A percentile compares a stretch with the other conserved stretches of the same genome.
Conservation (phyloP, 352 stramenopile genomes). For the Globisporangium cystogenes region DNA sequence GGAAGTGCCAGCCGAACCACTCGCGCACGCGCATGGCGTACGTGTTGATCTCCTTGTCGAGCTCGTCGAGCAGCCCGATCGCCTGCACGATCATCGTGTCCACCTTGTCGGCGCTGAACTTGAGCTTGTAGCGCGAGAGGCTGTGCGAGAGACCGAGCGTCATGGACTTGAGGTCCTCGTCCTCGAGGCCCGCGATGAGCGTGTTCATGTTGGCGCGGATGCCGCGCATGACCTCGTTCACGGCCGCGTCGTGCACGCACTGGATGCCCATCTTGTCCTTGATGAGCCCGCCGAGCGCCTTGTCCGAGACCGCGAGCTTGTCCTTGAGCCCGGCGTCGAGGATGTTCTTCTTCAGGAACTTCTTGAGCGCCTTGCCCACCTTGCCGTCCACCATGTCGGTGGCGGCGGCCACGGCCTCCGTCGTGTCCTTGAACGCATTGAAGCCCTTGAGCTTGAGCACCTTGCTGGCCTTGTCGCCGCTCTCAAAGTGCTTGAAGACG, state of each 20-base stretch:
- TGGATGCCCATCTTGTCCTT: constrained; percentile 98
- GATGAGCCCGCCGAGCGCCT: constrained; percentile 93
- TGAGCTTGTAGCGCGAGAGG: constrained; percentile 99
- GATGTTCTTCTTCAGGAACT: constrained; percentile 99
- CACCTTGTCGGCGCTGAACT: constrained; percentile 99
- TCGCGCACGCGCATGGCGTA: constrained; percentile 99
- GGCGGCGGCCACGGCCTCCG: constrained; percentile 95
- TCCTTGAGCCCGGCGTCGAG: constrained; percentile 92
- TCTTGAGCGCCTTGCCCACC: constrained; percentile 96
- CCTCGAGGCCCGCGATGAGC: constrained; percentile 89
- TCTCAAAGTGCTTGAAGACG: constrained; percentile 91
- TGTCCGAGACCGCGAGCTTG: constrained; percentile 97
- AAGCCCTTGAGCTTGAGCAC: constrained; percentile 97
- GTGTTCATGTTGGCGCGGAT: constrained; percentile 95
- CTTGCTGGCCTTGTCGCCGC: constrained; percentile 86
- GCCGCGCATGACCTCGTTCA: constrained; percentile 96
- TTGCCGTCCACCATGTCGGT: constrained; percentile 98
- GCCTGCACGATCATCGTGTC: constrained; percentile 99
- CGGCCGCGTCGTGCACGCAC: constrained; percentile 89
- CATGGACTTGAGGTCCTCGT: constrained; percentile 95
- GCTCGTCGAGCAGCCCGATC: constrained; percentile 98
- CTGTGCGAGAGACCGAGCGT: constrained; percentile 98
- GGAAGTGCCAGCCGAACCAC: constrained; percentile 98
- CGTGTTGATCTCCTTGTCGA: constrained; percentile 99
- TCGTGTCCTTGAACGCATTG: constrained; percentile 98